Base-by-base conservation (phyloP, 768 basidiomycete species). In the Tulasnella sp. region DNA sequence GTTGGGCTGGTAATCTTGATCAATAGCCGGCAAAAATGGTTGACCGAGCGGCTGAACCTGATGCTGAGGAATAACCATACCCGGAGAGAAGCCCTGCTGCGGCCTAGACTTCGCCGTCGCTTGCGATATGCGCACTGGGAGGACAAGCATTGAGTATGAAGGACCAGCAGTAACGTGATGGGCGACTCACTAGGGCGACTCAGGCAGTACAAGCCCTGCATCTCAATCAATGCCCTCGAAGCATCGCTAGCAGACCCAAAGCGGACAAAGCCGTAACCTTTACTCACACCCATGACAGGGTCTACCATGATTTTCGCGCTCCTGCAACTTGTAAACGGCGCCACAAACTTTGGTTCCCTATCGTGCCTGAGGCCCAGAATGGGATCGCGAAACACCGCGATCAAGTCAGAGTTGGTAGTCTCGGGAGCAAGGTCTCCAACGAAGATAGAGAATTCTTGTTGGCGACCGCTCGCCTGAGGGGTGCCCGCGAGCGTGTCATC, bases 241-340 rank as follows among this genome's bases (percentile, higher is more conserved):
- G 90, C 87, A 68, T 96, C 92, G 32, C 78, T 72, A 67, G 92
- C 88, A 59, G 90, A 85, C 3, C 84, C 86, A 68, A 94, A 94
- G 60, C 92, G 77, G 36, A 96, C 91, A 66, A 94, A 94, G 27
- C 91, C 91, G 68, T 93, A 94, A 3, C 91, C 91, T 60, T 88
- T 77, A 27, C 86, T 89, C 19, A 90, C 80, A 15, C 90, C 90
- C 4, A 89, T 90, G 19, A 84, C 78, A 2, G 91, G 89, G 68
- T 92, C 89, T 46, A 90, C 73, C 89, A 92, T 92, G 62, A 90
- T 94, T 73, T 91, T 92, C 29, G 92, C 92, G 68, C 89, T 92
- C 73, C 90, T 91, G 71, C 90, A 92, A 67, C 88, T 92, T 35
- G 80, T 70, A 71, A 94, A 96, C 2, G 89, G 87, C 6, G 82